Evolutionary conservation across 2,329 filamentous ascomycete genomes (phyloP), one percentile per base, ranked within the genome.

Genomic region (Apiospora aurea): DNA sequence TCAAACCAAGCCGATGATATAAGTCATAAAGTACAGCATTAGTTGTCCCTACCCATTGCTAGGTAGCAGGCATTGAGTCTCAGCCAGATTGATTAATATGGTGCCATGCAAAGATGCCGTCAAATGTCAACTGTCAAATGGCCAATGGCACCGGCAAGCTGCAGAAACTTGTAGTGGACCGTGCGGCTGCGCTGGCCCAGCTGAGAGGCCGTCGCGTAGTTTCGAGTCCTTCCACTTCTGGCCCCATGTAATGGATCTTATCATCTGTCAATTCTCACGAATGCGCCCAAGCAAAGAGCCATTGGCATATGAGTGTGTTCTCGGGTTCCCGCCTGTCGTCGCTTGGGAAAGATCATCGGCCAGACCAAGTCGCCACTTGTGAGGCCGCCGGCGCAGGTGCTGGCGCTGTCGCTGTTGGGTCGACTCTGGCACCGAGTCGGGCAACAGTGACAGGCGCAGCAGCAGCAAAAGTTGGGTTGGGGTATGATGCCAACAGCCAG

Each of bases 341-440:
- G 24, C 53, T 74, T 75, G 72, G 49, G 61, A 67, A 47, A 71
- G 43, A 67, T 70, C 71, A 70, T 29, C 72, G 49, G 41, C 72
- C 67, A 53, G n/a, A 73, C 41, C 72, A 69, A 61, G 44, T 46
- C 14, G 57, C 14, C 38, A 41, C 43, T 53, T 44, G 47, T 43
- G 43, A 47, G 66, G 66, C 67, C 18, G 53, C 49, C 38, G 24
- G 21, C 57, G 67, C 69, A 34, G 64, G 74, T 72, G 34, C 57
- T 41, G 57, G 74, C 73, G 74, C 74, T 73, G 71, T 74, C 72
- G 72, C 72, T 41, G 71, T 72, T 70, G 66, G 72, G 64, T 73
- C 72, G 70, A 70, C 57, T 61, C 44, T 70, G 64, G 24, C 69
- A 66, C 68, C 72, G 67, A 71, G 67, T 73, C 70, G 69, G 71